Conservation (phyloP, 148 eudicot species). For the Chenopodium formosanum region DNA sequence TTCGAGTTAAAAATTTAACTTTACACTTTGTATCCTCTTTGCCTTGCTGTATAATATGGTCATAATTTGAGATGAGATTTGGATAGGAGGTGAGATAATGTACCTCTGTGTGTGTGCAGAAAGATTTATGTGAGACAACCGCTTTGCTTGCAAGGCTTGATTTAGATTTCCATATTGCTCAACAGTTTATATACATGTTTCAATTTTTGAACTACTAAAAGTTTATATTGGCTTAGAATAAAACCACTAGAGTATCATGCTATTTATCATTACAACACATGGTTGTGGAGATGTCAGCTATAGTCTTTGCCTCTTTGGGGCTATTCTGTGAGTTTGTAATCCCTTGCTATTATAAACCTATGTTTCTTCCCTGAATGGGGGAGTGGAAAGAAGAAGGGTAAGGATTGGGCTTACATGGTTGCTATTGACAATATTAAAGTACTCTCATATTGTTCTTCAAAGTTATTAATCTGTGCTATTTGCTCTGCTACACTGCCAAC, state of each 20-base stretch:
- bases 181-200: not conserved
- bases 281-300: slow-evolving; percentile 4
- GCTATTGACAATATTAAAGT: not conserved
- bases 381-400: not conserved
- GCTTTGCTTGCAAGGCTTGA: not conserved
- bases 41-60: not conserved
- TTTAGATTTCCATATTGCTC: not conserved
- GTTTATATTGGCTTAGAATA: not conserved
- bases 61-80: not conserved
- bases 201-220: not conserved
- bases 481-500: not conserved
- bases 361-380: not conserved
- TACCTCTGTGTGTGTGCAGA: not conserved
- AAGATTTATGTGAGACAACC: slow-evolving; percentile 1
- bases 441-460: not conserved
- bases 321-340: not conserved
- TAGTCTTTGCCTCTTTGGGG: not conserved
- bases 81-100: not conserved
- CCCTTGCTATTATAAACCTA: not conserved
- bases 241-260: not conserved
- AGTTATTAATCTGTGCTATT: not conserved
- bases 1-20: not conserved
- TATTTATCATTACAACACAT: not conserved
- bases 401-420: not conserved
- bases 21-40: not conserved